A percentile compares a stretch with the other conserved stretches of the same genome.
Evolutionary conservation across 2,329 filamentous ascomycete species (phyloP).

Genomic region (Diaporthe sp.): DNA sequence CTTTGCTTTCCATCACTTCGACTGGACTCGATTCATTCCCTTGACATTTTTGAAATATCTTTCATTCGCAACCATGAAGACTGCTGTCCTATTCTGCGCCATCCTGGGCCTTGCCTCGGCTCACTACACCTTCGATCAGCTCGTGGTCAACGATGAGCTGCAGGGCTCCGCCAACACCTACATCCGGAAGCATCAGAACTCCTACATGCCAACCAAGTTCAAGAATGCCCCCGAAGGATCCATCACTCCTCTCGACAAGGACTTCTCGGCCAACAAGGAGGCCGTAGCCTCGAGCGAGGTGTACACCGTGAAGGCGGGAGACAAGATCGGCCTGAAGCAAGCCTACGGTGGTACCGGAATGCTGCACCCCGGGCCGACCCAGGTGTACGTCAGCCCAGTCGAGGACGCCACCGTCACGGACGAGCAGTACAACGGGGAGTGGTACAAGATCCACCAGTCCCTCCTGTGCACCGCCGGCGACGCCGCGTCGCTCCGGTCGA

Average conservation of each 20-base stretch:
- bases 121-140: constrained; percentile 9
- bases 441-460: constrained; percentile 5
- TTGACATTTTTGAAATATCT: neutral
- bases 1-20: neutral
- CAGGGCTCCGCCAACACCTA: neutral
- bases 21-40: neutral
- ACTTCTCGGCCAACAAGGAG: constrained; percentile 1
- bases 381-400: constrained; percentile 9
- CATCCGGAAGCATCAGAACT: constrained; percentile 6
- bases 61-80: neutral
- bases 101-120: neutral
- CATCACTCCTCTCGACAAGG: constrained; percentile 9
- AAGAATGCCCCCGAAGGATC: constrained; percentile 3
- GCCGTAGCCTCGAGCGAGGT: neutral
- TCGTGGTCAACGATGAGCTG: neutral
- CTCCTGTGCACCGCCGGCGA: neutral
- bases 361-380: neutral
- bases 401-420: neutral
- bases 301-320: neutral
- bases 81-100: neutral
- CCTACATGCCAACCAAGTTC: constrained; percentile 10
- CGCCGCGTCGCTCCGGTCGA: neutral
- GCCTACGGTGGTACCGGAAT: neutral
- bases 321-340: constrained; percentile 12
- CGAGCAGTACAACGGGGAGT: constrained; percentile 3